These are phyloP conservation scores for Fusarium udum DNA, from an alignment of 2,329 filamentous ascomycete genomes.

Conservation along the genomic window DNA sequence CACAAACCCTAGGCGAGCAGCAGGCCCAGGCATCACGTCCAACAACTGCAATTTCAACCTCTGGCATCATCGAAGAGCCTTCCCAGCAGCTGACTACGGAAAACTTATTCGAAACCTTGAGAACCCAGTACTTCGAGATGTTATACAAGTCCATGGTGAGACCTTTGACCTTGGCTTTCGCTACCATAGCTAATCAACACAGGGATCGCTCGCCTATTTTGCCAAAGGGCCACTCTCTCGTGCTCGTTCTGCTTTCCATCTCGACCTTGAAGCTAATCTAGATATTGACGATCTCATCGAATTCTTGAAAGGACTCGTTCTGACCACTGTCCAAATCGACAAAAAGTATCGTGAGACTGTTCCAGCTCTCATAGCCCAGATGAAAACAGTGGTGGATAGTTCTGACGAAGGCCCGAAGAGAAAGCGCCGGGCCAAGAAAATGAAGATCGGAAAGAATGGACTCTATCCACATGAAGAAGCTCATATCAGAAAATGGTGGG, in stretches of 20 bases:
- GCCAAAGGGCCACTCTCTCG: slow-evolving; percentile 83
- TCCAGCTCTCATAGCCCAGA: slow-evolving; percentile 67
- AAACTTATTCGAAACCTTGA: slow-evolving; percentile 66
- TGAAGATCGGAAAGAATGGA: slow-evolving; percentile 73
- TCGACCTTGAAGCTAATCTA: slow-evolving; percentile 67
- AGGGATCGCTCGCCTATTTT: slow-evolving; percentile 84
- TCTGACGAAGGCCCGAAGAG: slow-evolving; percentile 59
- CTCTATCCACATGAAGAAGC: slow-evolving; percentile 74
- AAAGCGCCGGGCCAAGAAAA: slow-evolving; percentile 68
- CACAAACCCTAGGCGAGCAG: not conserved
- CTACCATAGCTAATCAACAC: not conserved
- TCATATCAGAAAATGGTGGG: slow-evolving; percentile 77
- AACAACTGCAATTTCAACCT: not conserved
- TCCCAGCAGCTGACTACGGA: slow-evolving; percentile 55
- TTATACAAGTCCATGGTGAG: slow-evolving; percentile 71
- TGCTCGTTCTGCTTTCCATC: slow-evolving; percentile 75
- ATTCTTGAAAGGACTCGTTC: slow-evolving; percentile 75
- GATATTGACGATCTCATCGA: slow-evolving; percentile 71
- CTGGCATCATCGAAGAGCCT: slow-evolving; percentile 7
- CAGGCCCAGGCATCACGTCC: not conserved
- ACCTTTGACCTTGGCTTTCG: slow-evolving; percentile 27
- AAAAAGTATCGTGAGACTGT: slow-evolving; percentile 82
- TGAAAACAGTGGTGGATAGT: slow-evolving; percentile 65
- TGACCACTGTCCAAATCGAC: slow-evolving; percentile 74
- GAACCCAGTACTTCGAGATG: slow-evolving; percentile 66